Evolutionary conservation across 495 filamentous ascomycete species (phyloP).

Genomic region (Trichocladium uniseriatum): DNA sequence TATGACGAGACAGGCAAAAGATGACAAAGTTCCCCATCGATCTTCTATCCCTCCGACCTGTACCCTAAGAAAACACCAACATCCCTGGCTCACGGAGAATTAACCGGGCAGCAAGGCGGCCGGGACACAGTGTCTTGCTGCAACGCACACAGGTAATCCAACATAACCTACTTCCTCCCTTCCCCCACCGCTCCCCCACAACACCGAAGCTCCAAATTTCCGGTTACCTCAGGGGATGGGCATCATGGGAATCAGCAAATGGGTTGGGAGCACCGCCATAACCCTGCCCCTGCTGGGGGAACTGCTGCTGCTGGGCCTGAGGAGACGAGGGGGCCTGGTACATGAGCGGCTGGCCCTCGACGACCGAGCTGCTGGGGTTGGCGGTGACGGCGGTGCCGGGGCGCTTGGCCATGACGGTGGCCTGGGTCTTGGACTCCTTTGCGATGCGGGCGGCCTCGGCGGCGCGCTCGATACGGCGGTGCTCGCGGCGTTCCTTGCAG

Average conservation of each 20-base stretch:
- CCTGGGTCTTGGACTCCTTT: constrained; percentile 24
- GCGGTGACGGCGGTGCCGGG: constrained; percentile 49
- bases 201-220: background rate
- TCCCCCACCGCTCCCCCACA: background rate
- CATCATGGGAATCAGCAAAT: constrained; percentile 15
- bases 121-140: too few relatives aligned
- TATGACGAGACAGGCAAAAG: too few relatives aligned
- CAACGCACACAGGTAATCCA: background rate
- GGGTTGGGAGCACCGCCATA: constrained; percentile 14
- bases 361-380: constrained; percentile 64
- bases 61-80: too few relatives aligned
- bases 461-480: constrained; percentile 24
- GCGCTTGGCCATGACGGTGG: constrained; percentile 21
- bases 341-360: constrained; percentile 33
- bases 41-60: too few relatives aligned
- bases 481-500: constrained; percentile 29
- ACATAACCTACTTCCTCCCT: background rate
- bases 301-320: background rate
- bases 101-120: too few relatives aligned
- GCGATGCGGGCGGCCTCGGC: constrained; percentile 30
- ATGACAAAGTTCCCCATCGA: too few relatives aligned
- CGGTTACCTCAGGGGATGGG: constrained; percentile 10
- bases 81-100: background rate
- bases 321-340: constrained; percentile 2
- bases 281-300: constrained; percentile 3